These are phyloP conservation scores for Populus tomentosa DNA, from an alignment of 441 rosid species.

Conservation along the genomic window DNA sequence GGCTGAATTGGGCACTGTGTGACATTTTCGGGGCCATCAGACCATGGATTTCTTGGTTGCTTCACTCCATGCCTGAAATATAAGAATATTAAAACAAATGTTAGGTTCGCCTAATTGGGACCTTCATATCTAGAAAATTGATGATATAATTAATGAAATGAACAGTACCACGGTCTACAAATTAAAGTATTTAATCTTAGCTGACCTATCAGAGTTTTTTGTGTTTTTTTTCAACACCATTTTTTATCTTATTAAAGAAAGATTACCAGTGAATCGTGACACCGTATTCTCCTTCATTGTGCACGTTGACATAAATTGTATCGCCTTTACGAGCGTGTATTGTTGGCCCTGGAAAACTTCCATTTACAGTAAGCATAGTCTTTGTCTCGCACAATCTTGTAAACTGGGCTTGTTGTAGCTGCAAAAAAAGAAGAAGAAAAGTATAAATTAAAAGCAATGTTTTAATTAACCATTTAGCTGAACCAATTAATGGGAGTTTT, in stretches of 20 bases:
- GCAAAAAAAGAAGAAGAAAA: background rate
- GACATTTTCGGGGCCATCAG: constrained; percentile 27
- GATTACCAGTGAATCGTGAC: constrained; percentile 24
- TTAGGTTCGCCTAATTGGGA: background rate
- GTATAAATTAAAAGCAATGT: too few species aligned
- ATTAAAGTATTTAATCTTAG: background rate
- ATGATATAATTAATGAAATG: background rate
- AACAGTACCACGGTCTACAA: background rate
- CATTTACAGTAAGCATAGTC: constrained; percentile 19
- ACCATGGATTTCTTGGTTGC: constrained; percentile 30
- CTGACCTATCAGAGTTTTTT: too few species aligned
- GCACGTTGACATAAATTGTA: constrained; percentile 14
- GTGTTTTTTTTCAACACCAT: too few species aligned
- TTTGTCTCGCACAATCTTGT: constrained; percentile 20
- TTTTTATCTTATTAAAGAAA: background rate
- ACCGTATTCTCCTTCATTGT: constrained; percentile 20
- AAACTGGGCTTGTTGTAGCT: constrained; percentile 19
- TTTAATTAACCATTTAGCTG: too few species aligned
- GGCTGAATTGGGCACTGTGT: constrained; percentile 30
- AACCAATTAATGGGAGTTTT: too few species aligned
- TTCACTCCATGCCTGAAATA: constrained; percentile 28
- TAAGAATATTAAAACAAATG: background rate
- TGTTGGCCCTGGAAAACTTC: constrained; percentile 24
- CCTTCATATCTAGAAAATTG: background rate
- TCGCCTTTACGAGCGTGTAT: constrained; percentile 17